Evolutionary conservation across 768 basidiomycete species (phyloP).

Genomic region (Boletus sp.): DNA sequence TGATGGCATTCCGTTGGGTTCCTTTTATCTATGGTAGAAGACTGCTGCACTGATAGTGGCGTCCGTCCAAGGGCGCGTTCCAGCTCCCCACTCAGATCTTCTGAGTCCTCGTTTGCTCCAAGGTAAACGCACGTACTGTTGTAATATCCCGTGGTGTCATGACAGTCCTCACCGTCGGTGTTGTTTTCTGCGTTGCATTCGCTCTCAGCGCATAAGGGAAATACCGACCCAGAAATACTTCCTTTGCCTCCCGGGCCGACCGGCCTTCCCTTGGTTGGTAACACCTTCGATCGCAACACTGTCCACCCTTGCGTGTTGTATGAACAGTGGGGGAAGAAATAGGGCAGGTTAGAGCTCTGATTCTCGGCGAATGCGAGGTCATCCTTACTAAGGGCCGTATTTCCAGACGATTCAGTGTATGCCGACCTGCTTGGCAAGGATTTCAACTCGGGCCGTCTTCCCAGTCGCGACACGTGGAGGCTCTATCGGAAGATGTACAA

Average conservation of each 20-base stretch:
- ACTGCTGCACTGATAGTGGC: background rate
- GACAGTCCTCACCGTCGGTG: background rate
- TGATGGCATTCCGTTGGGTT: background rate
- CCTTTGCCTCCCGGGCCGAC: conserved; percentile 52
- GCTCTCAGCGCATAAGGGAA: conserved; percentile 16
- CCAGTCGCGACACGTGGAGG: conserved; percentile 30
- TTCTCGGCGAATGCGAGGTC: background rate
- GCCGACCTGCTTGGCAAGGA: conserved; percentile 27
- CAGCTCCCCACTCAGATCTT: background rate
- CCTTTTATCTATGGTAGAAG: no score
- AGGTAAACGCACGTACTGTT: background rate
- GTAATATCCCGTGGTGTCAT: background rate
- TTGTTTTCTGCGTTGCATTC: conserved; percentile 3
- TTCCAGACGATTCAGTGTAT: conserved; percentile 26
- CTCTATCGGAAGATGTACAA: conserved; percentile 31
- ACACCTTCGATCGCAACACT: conserved; percentile 18
- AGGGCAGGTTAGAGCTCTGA: conserved; percentile 21
- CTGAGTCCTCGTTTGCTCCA: background rate
- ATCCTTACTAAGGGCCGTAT: background rate
- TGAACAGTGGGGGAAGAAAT: conserved; percentile 32
- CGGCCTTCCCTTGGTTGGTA: conserved; percentile 38
- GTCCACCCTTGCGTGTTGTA: conserved; percentile 33
- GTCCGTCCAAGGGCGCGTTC: background rate
- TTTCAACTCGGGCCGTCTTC: conserved; percentile 28
- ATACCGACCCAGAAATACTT: conserved; percentile 5